Conservation (phyloP, 2,329 filamentous ascomycete species). For the Fusarium kyushuense region DNA sequence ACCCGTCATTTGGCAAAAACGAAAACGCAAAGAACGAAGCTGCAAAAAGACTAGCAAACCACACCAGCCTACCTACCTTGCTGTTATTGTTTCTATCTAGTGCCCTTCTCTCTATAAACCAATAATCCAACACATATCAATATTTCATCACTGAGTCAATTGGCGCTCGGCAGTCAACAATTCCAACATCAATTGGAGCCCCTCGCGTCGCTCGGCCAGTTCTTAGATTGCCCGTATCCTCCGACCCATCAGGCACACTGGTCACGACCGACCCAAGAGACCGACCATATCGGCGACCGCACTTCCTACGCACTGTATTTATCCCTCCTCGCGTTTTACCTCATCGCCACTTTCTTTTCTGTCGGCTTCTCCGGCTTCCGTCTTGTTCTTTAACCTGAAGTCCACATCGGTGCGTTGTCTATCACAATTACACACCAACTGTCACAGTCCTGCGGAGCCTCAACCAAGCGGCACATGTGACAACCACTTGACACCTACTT, state of each 20-base stretch:
- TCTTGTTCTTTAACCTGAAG: conserved; percentile 26
- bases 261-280: conserved; percentile 39
- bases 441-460: conserved; percentile 33
- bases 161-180: conserved; percentile 9
- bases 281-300: conserved; percentile 44
- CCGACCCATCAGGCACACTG: conserved; percentile 21
- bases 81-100: conserved; percentile 7
- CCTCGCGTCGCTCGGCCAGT: conserved; percentile 6
- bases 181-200: conserved; percentile 13
- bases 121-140: conserved; percentile 7
- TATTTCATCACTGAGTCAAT: neutral
- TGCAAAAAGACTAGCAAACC: conserved; percentile 4
- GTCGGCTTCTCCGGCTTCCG: conserved; percentile 5
- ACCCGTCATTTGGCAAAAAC: neutral
- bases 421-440: conserved; percentile 28
- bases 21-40: neutral
- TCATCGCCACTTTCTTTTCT: conserved; percentile 30
- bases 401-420: conserved; percentile 24
- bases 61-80: neutral
- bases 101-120: conserved; percentile 21
- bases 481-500: conserved; percentile 33
- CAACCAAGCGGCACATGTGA: conserved; percentile 37
- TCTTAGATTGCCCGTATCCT: conserved; percentile 13
- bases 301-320: conserved; percentile 38
- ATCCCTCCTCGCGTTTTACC: conserved; percentile 20